Percentiles rank a stretch among this genome's conserved stretches.
Evolutionary conservation across 2,329 filamentous ascomycete species (phyloP).

Genomic region (Monosporascus ibericus): DNA sequence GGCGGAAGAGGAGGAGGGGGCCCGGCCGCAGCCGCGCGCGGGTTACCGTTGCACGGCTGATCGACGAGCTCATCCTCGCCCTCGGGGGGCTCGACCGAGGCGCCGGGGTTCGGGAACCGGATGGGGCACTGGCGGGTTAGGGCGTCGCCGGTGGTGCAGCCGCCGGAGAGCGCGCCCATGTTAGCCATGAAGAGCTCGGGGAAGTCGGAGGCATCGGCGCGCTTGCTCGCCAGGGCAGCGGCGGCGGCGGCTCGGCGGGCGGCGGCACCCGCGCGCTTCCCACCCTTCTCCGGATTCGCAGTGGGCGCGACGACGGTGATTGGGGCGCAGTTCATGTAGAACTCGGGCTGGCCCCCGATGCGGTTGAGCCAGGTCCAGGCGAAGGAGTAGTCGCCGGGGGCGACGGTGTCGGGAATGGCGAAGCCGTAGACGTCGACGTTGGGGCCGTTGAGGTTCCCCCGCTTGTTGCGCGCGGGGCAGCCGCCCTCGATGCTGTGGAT

Average conservation of each 20-base stretch:
- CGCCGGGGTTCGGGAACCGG: constrained; percentile 57
- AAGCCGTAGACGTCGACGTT: constrained; percentile 47
- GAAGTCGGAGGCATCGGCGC: constrained; percentile 39
- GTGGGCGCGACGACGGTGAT: constrained; percentile 39
- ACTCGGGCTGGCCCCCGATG: constrained; percentile 64
- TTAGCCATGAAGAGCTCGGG: constrained; percentile 68
- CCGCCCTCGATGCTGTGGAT: constrained; percentile 66
- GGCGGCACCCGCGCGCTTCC: constrained; percentile 7
- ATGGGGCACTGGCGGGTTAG: constrained; percentile 36
- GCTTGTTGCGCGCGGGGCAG: constrained; percentile 50
- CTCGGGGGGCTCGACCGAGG: constrained; percentile 39
- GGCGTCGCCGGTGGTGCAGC: constrained; percentile 47
- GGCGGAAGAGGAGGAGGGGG: not conserved
- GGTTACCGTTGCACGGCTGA: constrained; percentile 26
- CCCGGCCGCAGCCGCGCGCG: constrained; percentile 8
- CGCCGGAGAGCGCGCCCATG: constrained; percentile 35
- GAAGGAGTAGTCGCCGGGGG: constrained; percentile 59
- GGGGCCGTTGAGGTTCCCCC: constrained; percentile 41
- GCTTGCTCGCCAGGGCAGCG: constrained; percentile 6
- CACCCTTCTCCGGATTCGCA: constrained; percentile 16
- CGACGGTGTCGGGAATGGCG: constrained; percentile 51
- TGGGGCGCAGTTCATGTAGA: constrained; percentile 73
- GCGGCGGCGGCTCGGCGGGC: constrained; percentile 6
- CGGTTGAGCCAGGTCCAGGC: constrained; percentile 70
- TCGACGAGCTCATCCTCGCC: constrained; percentile 24